Evolutionary conservation across 257 asterid genomes (phyloP), one percentile per base, ranked within the genome.

Genomic region (Plantago major): DNA sequence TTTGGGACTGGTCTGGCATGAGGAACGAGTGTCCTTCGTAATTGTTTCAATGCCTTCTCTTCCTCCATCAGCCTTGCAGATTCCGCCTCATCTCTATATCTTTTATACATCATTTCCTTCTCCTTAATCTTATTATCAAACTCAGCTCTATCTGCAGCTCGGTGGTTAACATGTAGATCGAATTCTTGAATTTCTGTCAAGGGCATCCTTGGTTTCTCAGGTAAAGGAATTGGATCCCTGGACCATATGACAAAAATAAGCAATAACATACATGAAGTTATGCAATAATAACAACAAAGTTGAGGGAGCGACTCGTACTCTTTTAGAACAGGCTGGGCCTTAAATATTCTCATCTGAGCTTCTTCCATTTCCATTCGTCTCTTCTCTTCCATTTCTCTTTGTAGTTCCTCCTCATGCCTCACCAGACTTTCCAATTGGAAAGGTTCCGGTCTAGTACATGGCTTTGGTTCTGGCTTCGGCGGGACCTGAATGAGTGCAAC

Each of bases 141-240:
- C 70, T 85, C 94, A 7, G 95, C 82, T 77, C 97, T 78, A 49
- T 89, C 95, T 28, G 64, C 83, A 47, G 95, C 97, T 16, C 99
- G 80, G 74, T 79, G 80, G 13, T 80, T 79, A 7, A 82, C 80
- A 14, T 80, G 89, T 14, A 93, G 83, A 71, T 89, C 79, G 78
- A 93, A 93, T 74, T 77, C 92, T 59, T 85, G 88, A 63, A 93
- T 89, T 58, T 93, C 90, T 6, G 99, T 93, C 28, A 93, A 80
- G 2, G 97, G 97, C 70, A 43, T 79, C 7, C 99, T 77, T 55
- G 59, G 73, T 75, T 76, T 87, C 70, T 77, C 96, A 15, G 95
- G 91, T 52, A 89, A 74, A 57, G 97, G 95, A 76, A 87, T 87
- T 15, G 97, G 99, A 66, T 87, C 97, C 87, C 98, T 92, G 81